Evolutionary conservation across 2,329 filamentous ascomycete species (phyloP), one percentile per base, ranked within the genome.

Genomic region (Colletotrichum sp.): DNA sequence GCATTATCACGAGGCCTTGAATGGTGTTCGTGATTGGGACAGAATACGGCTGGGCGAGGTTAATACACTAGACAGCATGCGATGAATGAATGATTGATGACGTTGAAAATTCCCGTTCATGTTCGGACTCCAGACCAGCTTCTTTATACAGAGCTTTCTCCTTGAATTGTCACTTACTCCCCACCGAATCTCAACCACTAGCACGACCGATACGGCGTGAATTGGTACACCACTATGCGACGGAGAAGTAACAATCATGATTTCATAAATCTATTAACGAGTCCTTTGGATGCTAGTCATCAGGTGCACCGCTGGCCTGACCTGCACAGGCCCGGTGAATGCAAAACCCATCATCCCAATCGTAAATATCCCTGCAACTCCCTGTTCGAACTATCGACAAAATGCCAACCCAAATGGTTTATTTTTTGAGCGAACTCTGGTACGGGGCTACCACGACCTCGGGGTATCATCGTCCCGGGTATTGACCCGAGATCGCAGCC

Each of bases 401-500:
- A 30, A 60, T 39, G 32, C 66, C 66, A 39, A 68, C 52, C 66
- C 66, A 3, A 39, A 22, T 28, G 22, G 22, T 36, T 55, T 36
- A 26, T 44, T 30, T 44, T 28, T 44, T 60, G 59, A 59, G 39
- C 10, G 36, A 22, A 59, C 34, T 52, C n/a, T 55, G 62, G 28
- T 55, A 32, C 36, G 65, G 24, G 48, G 28, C 24, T n/a, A 34
- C 24, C 52, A 59, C 12, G 55, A 39, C n/a, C 69, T 75, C 73
- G 73, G 73, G 26, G 39, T 52, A 75, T 72, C 36, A 68, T 75
- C 70, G 30, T 30, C 68, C 73, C 73, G 69, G 73, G 62, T 32
- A 39, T 67, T 57, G 71, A 52, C 36, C 72, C 72, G 72, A 72
- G 69, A 68, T 68, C 72, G 67, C 34, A 30, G 48, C 32, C 59